phyloP scores from a whole-genome alignment of 2,329 filamentous ascomycete genomes.

The Microdochium trichocladiopsis region DNA sequence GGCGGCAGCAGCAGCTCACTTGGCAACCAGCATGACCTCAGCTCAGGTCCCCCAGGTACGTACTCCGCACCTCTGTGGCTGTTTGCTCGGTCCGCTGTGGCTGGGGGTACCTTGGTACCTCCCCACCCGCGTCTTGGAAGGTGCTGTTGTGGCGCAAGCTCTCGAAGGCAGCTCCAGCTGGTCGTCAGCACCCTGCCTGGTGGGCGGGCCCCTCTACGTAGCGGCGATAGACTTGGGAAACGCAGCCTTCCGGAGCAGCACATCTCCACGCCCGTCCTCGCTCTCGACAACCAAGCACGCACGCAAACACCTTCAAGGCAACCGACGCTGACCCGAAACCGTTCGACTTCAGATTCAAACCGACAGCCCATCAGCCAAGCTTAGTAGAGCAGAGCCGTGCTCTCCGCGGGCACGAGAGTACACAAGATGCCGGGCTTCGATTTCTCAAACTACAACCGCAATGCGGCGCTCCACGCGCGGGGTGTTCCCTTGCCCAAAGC shows the following conservation, averaged over 20 bases:
- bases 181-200: conserved; percentile 2
- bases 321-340: not conserved
- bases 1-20: no score
- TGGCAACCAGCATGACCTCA: no score
- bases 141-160: conserved; percentile 1
- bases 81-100: no score
- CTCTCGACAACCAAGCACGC: not conserved
- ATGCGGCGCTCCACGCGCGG: conserved; percentile 87
- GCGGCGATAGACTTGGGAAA: not conserved
- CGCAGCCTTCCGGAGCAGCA: not conserved
- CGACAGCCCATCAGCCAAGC: not conserved
- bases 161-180: conserved; percentile 4
- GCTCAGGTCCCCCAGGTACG: no score
- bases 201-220: not conserved
- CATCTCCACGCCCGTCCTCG: not conserved
- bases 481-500: conserved; percentile 95
- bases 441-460: conserved; percentile 99
- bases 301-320: not conserved
- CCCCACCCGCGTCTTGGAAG: no score
- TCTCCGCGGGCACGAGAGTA: conserved; percentile 3
- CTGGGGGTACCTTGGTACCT: no score
- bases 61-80: no score
- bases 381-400: not conserved
- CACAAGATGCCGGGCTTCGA: conserved; percentile 89
- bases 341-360: not conserved